Evolutionary conservation across 805 yeast species (phyloP).

Genomic region (Candida koratica): DNA sequence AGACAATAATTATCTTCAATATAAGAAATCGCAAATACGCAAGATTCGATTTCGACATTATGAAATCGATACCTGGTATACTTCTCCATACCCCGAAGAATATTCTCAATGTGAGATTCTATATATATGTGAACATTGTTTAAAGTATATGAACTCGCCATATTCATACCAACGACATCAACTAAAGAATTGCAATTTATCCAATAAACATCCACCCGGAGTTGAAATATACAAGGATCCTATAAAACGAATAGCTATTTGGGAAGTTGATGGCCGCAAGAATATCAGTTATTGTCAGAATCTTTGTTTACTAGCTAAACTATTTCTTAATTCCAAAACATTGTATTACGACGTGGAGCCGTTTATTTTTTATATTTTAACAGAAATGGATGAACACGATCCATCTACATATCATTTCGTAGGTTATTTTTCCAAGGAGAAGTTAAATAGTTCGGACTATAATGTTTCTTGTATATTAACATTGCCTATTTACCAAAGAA

Average conservation of each 20-base stretch:
- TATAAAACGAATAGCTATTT: slow-evolving; percentile 27
- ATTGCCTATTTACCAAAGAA: slow-evolving; percentile 79
- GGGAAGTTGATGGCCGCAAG: slow-evolving; percentile 75
- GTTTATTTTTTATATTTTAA: slow-evolving; percentile 80
- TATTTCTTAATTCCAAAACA: slow-evolving; percentile 87
- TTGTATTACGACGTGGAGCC: slow-evolving; percentile 95
- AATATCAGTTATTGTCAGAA: slow-evolving; percentile 82
- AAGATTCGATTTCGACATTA: slow-evolving; percentile 66
- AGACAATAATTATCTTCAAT: slow-evolving; percentile 1
- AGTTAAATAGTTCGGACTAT: slow-evolving; percentile 66
- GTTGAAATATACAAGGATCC: slow-evolving; percentile 39
- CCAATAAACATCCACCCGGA: slow-evolving; percentile 62
- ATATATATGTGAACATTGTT: slow-evolving; percentile 79
- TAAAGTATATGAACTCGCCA: slow-evolving; percentile 72
- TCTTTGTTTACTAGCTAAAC: slow-evolving; percentile 81
- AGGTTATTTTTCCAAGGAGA: slow-evolving; percentile 92
- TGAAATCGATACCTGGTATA: slow-evolving; percentile 88
- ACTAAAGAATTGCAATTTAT: slow-evolving; percentile 58
- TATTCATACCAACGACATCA: slow-evolving; percentile 66
- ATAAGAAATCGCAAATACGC: slow-evolving; percentile 38
- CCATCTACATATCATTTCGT: slow-evolving; percentile 64
- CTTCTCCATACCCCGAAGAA: slow-evolving; percentile 90
- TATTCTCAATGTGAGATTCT: slow-evolving; percentile 59
- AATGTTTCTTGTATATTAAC: slow-evolving; percentile 90
- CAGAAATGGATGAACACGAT: slow-evolving; percentile 53